A percentile compares a stretch with the other conserved stretches of the same genome.
Conservation (phyloP, 2,329 filamentous ascomycete species). For the Diplodia sapinea region DNA sequence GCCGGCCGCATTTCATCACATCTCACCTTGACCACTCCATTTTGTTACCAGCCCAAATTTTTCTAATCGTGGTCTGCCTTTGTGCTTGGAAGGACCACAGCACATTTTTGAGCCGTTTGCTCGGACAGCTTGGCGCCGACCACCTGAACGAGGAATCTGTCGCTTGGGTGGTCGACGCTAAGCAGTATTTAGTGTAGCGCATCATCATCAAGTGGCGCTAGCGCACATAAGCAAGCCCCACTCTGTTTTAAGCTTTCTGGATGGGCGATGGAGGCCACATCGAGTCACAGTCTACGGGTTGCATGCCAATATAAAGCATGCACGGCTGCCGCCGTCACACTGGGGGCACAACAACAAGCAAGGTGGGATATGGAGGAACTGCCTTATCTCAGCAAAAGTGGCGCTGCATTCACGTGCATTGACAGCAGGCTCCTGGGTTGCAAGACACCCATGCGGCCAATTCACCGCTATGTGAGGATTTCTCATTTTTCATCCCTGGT, state of each 20-base stretch:
- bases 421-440: neutral
- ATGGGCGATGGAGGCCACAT: constrained; percentile 2
- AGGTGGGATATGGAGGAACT: neutral
- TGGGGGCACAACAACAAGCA: neutral
- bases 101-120: constrained; percentile 3
- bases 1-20: neutral
- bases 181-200: neutral
- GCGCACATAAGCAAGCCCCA: neutral
- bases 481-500: neutral
- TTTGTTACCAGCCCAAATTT: neutral
- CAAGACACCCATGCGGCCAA: neutral
- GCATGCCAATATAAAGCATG: neutral
- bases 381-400: neutral
- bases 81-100: neutral
- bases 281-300: neutral
- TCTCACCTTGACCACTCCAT: neutral
- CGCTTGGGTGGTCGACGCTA: constrained; percentile 2
- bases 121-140: neutral
- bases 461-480: neutral
- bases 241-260: neutral
- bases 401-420: neutral
- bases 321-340: neutral
- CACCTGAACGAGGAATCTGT: constrained; percentile 5
- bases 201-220: neutral
- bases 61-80: neutral